Percentiles rank a stretch among this genome's conserved stretches.
These are phyloP conservation scores for Suhomyces xylopsoci DNA, from an alignment of 805 yeast species.

Conservation along the genomic window DNA sequence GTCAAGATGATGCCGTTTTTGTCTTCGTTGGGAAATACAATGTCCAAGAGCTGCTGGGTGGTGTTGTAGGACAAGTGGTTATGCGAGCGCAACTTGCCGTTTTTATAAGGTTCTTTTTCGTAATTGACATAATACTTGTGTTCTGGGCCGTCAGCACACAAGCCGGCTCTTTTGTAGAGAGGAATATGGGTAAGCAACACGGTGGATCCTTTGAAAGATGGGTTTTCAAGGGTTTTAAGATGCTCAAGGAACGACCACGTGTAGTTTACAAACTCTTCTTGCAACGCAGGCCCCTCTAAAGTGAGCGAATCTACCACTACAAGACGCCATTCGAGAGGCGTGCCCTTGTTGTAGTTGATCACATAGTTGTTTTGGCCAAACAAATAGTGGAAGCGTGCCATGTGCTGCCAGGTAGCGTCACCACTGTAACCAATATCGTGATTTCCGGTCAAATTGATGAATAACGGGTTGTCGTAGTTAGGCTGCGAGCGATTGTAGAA, in stretches of 20 bases:
- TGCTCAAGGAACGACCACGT: conserved; percentile 73
- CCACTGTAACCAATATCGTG: conserved; percentile 96
- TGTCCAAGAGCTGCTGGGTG: conserved; percentile 63
- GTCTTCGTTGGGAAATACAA: conserved; percentile 60
- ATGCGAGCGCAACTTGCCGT: conserved; percentile 73
- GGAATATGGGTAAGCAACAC: conserved; percentile 88
- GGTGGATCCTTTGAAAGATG: conserved; percentile 68
- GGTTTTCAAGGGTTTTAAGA: conserved; percentile 46
- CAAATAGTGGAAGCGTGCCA: conserved; percentile 67
- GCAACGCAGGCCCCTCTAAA: conserved; percentile 86
- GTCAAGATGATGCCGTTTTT: conserved; percentile 80
- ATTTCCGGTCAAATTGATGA: conserved; percentile 87
- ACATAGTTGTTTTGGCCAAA: conserved; percentile 88
- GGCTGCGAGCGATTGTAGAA: conserved; percentile 28
- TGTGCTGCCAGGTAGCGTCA: conserved; percentile 88
- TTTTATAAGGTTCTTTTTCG: conserved; percentile 62
- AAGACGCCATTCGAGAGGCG: conserved; percentile 75
- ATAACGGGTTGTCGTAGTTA: conserved; percentile 54
- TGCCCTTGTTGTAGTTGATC: conserved; percentile 61
- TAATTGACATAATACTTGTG: conserved; percentile 47
- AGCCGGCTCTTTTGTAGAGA: conserved; percentile 73
- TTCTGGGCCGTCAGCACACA: conserved; percentile 84
- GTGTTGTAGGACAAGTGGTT: conserved; percentile 74
- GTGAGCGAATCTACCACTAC: conserved; percentile 84
- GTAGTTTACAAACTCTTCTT: conserved; percentile 61